phyloP scores from a whole-genome alignment of 2,329 filamentous ascomycete genomes.

The Aspergillus floridensis region DNA sequence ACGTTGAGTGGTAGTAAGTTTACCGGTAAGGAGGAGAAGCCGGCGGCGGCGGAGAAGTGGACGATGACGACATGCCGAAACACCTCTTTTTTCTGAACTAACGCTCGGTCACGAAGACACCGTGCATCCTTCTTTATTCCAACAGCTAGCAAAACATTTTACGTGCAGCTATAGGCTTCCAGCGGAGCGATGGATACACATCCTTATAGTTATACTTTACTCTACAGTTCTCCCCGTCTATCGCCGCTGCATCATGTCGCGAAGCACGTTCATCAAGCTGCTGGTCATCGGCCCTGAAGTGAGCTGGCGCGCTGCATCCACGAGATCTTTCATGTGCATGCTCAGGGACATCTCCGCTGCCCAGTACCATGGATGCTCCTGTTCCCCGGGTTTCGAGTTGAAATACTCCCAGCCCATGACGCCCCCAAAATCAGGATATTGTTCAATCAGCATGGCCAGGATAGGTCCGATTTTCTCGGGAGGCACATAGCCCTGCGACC shows the following conservation, averaged over 20 bases:
- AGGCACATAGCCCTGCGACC: conserved; percentile 61
- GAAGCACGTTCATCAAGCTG: conserved; percentile 31
- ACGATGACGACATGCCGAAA: conserved; percentile 1
- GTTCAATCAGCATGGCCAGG: conserved; percentile 55
- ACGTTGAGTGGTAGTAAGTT: too few species aligned
- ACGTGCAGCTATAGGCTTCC: too few species aligned
- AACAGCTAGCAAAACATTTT: too few species aligned
- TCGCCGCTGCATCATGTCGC: conserved; percentile 29
- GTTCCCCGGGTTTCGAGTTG: conserved; percentile 69
- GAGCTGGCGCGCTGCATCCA: conserved; percentile 33
- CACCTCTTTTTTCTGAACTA: not conserved
- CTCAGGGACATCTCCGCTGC: conserved; percentile 62
- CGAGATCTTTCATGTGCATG: conserved; percentile 43
- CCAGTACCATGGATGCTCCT: conserved; percentile 71
- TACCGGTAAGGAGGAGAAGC: not conserved
- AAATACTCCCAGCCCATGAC: conserved; percentile 97
- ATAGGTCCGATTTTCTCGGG: conserved; percentile 57
- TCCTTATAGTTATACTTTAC: too few species aligned
- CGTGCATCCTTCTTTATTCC: too few species aligned
- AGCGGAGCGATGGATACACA: too few species aligned
- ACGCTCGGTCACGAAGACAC: too few species aligned
- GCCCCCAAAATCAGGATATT: conserved; percentile 72
- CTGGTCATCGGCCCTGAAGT: conserved; percentile 29
- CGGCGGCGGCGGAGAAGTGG: not conserved
- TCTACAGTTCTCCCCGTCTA: not conserved